Evolutionary conservation across 83 land plant species (phyloP), one percentile per base, ranked within the genome.

Genomic region (Picea mariana): DNA sequence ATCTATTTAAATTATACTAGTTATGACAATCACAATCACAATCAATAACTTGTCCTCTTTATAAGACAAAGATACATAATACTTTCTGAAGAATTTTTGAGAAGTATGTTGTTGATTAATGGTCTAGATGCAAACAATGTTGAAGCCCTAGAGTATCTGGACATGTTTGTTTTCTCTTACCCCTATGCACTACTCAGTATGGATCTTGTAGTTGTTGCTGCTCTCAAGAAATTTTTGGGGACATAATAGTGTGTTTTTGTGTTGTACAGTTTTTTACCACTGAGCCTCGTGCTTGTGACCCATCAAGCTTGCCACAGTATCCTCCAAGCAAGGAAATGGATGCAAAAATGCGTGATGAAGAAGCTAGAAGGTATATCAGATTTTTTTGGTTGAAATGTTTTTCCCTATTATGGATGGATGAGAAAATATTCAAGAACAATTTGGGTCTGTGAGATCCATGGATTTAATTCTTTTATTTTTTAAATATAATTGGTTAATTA

Each of bases 291-390:
- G 86, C 95, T 76, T 92, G 95, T 82, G 95, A 92, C 78, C 93
- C 95, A 24, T 88, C 95, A 84, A 88, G 84, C 77, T 84, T 91
- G 81, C 93, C 93, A 9, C 81, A 85, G 67, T 92, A 90, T 87
- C 95, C 95, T 75, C 95, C 95, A 4, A 90, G 95, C 89, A 92
- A 90, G 67, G 95, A 92, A 76, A 81, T 88, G 71, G 89, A 92
- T 84, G 93, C 86, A 38, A 92, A 90, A 77, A 49, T 87, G 63
- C 84, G 93, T 9, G 91, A 90, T 40, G 90, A 89, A 49, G 92
- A 90, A 86, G 81, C 81, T 78, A 89, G 87, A 80, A 90, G 92
- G 94, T 92, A 81, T 65, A 87, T 92, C 80, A 67, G 15, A 47
- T 60, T 63, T 44, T 76, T 42, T 27, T 77, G 59, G 26, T 42